Percentiles rank a stretch among this genome's conserved stretches.
phyloP scores from a whole-genome alignment of 192 early-diverging fungal species.

The Spizellomyces sp. region DNA sequence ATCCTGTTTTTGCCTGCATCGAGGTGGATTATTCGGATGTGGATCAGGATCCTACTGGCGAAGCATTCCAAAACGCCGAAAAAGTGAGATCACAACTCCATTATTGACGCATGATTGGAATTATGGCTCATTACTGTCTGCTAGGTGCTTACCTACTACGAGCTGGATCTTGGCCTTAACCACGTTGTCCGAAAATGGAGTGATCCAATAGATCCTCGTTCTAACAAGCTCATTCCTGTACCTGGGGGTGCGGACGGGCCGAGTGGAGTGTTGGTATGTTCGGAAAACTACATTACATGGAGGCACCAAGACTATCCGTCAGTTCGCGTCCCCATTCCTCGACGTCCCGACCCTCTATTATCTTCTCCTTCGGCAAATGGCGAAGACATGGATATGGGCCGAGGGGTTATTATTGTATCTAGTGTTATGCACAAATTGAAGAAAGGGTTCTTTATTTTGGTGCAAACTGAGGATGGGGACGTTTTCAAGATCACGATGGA shows the following conservation, averaged over 20 bases:
- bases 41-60: conserved; percentile 74
- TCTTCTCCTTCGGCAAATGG: conserved; percentile 34
- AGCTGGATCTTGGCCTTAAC: conserved; percentile 97
- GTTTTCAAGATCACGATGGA: conserved; percentile 92
- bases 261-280: conserved; percentile 95
- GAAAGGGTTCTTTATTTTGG: conserved; percentile 86
- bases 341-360: conserved; percentile 70
- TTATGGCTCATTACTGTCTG: neutral
- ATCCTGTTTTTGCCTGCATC: conserved; percentile 94
- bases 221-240: conserved; percentile 82
- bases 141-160: conserved; percentile 72
- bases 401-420: conserved; percentile 78
- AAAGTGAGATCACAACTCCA: conserved; percentile 48
- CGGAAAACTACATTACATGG: conserved; percentile 87
- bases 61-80: conserved; percentile 70
- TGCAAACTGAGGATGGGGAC: conserved; percentile 92
- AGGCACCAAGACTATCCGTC: conserved; percentile 69
- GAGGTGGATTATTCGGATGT: conserved; percentile 85
- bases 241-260: conserved; percentile 94
- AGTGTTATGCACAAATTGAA: conserved; percentile 90
- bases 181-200: conserved; percentile 98
- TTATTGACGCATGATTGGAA: neutral
- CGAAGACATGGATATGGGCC: conserved; percentile 45
- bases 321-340: conserved; percentile 77
- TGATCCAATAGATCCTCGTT: conserved; percentile 69